A percentile compares a stretch with the other conserved stretches of the same genome.
These are phyloP conservation scores for Mimosa pudica DNA, from an alignment of 306 rosid genomes.

Conservation along the genomic window DNA sequence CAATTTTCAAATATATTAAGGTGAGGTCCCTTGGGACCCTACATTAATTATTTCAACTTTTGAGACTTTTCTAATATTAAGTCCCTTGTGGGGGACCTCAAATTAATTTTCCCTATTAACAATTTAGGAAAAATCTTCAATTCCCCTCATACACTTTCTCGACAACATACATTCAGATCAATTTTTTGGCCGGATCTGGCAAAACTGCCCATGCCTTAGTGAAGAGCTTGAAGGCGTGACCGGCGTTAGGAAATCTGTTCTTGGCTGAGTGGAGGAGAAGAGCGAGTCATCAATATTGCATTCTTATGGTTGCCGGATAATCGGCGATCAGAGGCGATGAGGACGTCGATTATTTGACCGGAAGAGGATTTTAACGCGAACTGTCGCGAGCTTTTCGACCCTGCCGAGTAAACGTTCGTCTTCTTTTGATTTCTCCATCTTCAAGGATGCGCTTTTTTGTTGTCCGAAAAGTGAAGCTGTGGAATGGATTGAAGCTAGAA, in stretches of 20 bases:
- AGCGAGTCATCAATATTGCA: constrained; percentile 73
- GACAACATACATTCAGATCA: constrained; percentile 14
- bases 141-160: too few relatives aligned
- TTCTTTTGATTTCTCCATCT: constrained; percentile 55
- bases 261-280: constrained; percentile 84
- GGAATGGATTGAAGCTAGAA: too few relatives aligned
- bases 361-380: constrained; percentile 93
- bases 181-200: constrained; percentile 60
- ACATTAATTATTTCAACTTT: too few relatives aligned
- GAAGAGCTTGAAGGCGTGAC: constrained; percentile 76
- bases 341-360: constrained; percentile 58
- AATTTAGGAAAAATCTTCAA: too few relatives aligned
- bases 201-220: constrained; percentile 80
- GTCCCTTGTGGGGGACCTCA: too few relatives aligned
- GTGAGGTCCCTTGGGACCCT: too few relatives aligned
- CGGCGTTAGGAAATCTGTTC: constrained; percentile 66
- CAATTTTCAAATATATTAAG: too few relatives aligned
- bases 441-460: not conserved
- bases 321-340: constrained; percentile 64
- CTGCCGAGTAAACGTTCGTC: constrained; percentile 82
- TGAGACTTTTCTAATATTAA: too few relatives aligned
- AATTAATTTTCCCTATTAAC: too few relatives aligned
- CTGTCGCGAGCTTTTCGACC: constrained; percentile 73
- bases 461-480: not conserved
- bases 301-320: constrained; percentile 60